phyloP scores from a whole-genome alignment of 2,329 filamentous ascomycete species.

The Cladosporium phlei region DNA sequence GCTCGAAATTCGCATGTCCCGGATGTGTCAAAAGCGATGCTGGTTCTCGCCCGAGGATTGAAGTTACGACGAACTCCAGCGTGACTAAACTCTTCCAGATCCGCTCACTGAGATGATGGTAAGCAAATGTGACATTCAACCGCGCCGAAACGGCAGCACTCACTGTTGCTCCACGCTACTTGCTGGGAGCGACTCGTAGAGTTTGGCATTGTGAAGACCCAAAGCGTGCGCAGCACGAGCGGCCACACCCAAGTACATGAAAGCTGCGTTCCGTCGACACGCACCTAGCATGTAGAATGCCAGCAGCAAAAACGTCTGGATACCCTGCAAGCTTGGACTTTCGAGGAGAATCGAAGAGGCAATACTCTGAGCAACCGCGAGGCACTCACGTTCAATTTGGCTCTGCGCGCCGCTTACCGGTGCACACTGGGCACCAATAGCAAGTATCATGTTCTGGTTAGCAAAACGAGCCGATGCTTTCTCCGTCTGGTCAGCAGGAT shows the following conservation, averaged over 20 bases:
- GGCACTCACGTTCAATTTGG: too few species aligned
- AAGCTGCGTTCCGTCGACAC: conserved; percentile 56
- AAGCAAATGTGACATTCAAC: too few species aligned
- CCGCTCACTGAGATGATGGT: too few species aligned
- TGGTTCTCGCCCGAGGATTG: background rate
- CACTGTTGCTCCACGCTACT: conserved; percentile 13
- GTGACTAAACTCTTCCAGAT: conserved; percentile 17
- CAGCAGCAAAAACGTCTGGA: conserved; percentile 53
- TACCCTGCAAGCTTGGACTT: conserved; percentile 47
- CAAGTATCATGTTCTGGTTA: conserved; percentile 39
- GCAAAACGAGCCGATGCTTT: conserved; percentile 16
- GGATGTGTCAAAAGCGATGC: too few species aligned
- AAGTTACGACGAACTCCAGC: conserved; percentile 17
- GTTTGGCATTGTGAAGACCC: conserved; percentile 44
- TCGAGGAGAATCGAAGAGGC: conserved; percentile 44
- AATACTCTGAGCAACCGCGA: too few species aligned
- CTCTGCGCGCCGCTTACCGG: conserved; percentile 15
- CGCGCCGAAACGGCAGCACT: too few species aligned
- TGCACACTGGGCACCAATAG: conserved; percentile 50
- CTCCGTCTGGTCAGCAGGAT: conserved; percentile 18
- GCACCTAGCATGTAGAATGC: conserved; percentile 57
- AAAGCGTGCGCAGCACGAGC: conserved; percentile 54
- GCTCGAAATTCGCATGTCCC: too few species aligned
- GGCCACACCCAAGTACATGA: conserved; percentile 60
- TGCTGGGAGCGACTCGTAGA: too few species aligned